Base-by-base conservation (phyloP, 257 asterid genomes). In the Solanum clarkiae region DNA sequence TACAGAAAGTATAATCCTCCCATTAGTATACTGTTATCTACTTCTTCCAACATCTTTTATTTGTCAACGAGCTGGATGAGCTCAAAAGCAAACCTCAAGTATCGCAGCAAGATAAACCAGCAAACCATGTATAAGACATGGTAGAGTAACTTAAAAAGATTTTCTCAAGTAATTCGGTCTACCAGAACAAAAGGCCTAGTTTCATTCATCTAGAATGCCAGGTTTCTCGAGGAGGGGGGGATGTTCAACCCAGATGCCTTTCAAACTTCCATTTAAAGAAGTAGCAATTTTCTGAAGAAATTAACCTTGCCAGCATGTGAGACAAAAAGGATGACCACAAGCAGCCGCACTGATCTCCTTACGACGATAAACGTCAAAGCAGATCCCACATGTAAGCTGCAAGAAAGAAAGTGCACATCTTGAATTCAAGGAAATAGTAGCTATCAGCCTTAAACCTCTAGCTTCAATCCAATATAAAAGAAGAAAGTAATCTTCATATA, bases 301-400 rank as follows among this genome's bases (percentile, higher is more conserved):
- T 88, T 82, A 87, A 95, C 99, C 98, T 93, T 92, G 91, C 99
- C 99, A 95, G 82, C 99, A 95, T 14, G 86, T 65, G 84, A 87
- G 85, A 87, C 99, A 95, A 88, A 94, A 95, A 85, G 98, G 97
- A 90, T 94, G 99, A 75, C 98, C 95, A 85, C 99, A 94, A 88
- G 94, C 97, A 84, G 94, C 94, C 84, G 95, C 91, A 84, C 87
- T 81, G 91, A 95, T 92, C 87, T 87, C 91, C 85, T 87, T 92
- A 49, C 66, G 88, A 20, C 91, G 93, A 91, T 87, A 93, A 60
- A 77, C 82, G 49, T 95, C 99, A 87, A 95, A 95, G 93, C 99
- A 95, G 92, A 95, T 94, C 83, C 99, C 99, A 90, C 99, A 95
- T 84, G 99, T 92, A 86, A 95, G 90, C 99, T 95, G 97, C 88